These are phyloP conservation scores for Trichoderma erinaceum DNA, from an alignment of 495 filamentous ascomycete genomes.

Conservation along the genomic window DNA sequence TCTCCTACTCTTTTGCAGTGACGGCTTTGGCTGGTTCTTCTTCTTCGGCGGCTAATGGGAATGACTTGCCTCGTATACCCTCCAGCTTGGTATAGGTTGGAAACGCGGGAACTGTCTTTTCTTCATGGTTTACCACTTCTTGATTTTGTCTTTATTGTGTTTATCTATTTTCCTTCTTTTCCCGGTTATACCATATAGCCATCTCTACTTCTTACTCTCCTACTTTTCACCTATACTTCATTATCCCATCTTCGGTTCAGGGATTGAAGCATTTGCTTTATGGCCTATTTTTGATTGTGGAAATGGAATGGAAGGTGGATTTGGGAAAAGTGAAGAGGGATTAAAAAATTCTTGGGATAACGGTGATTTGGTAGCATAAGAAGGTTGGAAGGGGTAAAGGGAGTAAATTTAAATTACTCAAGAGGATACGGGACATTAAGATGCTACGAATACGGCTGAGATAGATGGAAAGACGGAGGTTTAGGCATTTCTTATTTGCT, in stretches of 20 bases:
- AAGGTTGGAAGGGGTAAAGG: not conserved
- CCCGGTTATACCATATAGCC: not conserved
- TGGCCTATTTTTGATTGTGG: not conserved
- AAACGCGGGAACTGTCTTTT: not conserved
- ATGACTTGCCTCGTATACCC: not conserved
- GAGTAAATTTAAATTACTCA: not conserved
- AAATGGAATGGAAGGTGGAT: not conserved
- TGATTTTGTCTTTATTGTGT: not conserved
- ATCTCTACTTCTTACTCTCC: not conserved
- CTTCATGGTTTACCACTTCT: not conserved
- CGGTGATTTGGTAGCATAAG: not conserved
- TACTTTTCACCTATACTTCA: not conserved
- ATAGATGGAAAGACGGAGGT: conserved; percentile 1
- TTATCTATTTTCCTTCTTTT: not conserved
- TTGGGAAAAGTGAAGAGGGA: not conserved
- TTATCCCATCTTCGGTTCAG: not conserved
- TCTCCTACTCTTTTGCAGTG: not conserved
- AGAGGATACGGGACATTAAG: not conserved
- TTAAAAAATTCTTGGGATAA: not conserved
- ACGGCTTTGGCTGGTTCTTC: not conserved
- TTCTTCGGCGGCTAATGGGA: not conserved
- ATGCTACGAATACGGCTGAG: not conserved
- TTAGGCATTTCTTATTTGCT: not conserved
- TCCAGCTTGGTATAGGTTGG: not conserved
- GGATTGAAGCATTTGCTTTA: not conserved